phyloP scores from a whole-genome alignment of 768 basidiomycete genomes.

The Agaricus blazei region DNA sequence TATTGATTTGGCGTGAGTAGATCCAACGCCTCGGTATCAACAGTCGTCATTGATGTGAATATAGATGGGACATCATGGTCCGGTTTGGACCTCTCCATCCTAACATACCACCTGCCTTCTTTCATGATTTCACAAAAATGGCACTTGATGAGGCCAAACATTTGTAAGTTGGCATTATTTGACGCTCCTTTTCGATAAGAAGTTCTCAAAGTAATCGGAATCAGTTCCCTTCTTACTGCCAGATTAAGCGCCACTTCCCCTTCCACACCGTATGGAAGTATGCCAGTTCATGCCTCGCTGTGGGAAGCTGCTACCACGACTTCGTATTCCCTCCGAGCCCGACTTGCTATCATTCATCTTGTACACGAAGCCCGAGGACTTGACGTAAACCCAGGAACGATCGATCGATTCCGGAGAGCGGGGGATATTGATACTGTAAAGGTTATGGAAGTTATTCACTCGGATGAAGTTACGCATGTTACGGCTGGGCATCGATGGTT shows the following conservation, averaged over 20 bases:
- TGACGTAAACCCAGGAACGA: conserved; percentile 79
- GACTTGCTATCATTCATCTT: conserved; percentile 80
- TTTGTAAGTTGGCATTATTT: conserved; percentile 35
- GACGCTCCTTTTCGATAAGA: neutral
- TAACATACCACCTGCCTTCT: conserved; percentile 67
- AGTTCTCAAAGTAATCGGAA: neutral
- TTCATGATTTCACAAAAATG: conserved; percentile 79
- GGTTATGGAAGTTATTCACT: conserved; percentile 71
- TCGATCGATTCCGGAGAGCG: conserved; percentile 62
- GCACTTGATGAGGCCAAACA: conserved; percentile 86
- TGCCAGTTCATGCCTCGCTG: conserved; percentile 71
- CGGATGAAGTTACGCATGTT: conserved; percentile 80
- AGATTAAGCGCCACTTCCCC: conserved; percentile 59
- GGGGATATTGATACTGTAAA: conserved; percentile 63
- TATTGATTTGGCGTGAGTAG: conserved; percentile 67
- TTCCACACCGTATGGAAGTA: conserved; percentile 65
- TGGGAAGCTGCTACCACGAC: conserved; percentile 78
- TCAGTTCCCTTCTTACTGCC: conserved; percentile 52
- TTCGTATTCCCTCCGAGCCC: conserved; percentile 57
- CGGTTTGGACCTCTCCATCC: conserved; percentile 61
- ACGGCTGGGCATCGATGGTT: conserved; percentile 83
- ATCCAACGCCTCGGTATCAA: neutral
- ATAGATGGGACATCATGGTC: conserved; percentile 79
- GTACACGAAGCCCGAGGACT: conserved; percentile 83
- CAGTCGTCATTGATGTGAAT: neutral